A percentile compares a stretch with the other conserved stretches of the same genome.
phyloP scores from a whole-genome alignment of 345 rosid species.

The Ailanthus altissimus region DNA sequence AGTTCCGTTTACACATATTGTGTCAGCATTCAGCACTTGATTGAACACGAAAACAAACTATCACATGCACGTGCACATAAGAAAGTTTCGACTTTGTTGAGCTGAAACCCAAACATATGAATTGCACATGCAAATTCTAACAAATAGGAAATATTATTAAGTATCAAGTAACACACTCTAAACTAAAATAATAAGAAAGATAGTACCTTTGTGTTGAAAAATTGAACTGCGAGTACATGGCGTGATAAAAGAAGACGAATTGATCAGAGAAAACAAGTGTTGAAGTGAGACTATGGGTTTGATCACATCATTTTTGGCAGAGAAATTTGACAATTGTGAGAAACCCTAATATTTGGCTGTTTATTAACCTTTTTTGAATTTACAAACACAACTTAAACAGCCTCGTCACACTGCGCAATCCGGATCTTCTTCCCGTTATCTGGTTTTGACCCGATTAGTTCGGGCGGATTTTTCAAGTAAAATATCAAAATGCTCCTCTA shows the following conservation, averaged over 20 bases:
- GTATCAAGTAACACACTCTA: background rate
- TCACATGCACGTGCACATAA: background rate
- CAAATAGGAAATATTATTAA: background rate
- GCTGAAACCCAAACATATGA: background rate
- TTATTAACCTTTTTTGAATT: constrained; percentile 6
- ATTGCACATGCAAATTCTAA: constrained; percentile 1
- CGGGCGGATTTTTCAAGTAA: too few species aligned
- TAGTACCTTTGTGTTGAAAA: background rate
- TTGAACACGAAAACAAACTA: background rate
- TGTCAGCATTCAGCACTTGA: background rate
- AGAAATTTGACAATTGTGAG: background rate
- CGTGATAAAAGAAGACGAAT: background rate
- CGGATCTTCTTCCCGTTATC: background rate
- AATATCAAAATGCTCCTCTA: too few species aligned
- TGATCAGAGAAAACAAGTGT: background rate
- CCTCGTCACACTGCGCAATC: background rate
- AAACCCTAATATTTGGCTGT: constrained; percentile 30
- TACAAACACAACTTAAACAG: background rate
- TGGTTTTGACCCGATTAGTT: background rate
- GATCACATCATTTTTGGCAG: constrained; percentile 20
- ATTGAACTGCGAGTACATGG: background rate
- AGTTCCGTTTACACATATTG: background rate
- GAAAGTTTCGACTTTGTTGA: background rate
- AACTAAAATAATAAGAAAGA: background rate
- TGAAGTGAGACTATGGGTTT: constrained; percentile 3